A percentile compares a stretch with the other conserved stretches of the same genome.
Conservation (phyloP, 2,329 filamentous ascomycete species). For the Aspergillus sp. region DNA sequence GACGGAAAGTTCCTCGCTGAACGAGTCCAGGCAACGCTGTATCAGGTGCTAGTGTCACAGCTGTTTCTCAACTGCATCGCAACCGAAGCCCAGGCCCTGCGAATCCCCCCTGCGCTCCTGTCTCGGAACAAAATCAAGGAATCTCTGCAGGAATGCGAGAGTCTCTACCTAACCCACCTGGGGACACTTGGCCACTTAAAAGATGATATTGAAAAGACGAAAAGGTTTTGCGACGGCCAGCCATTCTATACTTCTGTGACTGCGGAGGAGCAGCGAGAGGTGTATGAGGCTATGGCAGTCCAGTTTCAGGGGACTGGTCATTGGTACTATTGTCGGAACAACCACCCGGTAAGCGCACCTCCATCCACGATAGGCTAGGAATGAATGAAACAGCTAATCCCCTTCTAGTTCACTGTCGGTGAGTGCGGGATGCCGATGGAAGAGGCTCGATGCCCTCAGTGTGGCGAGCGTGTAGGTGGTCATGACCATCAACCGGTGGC, state of each 20-base stretch:
- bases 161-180: not conserved
- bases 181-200: not conserved
- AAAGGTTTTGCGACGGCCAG: constrained; percentile 1
- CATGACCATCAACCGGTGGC: constrained; percentile 12
- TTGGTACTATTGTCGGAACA: constrained; percentile 14
- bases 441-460: constrained; percentile 27
- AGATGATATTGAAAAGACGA: constrained; percentile 5
- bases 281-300: constrained; percentile 10
- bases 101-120: too few relatives aligned
- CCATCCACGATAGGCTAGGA: not conserved
- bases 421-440: constrained; percentile 35
- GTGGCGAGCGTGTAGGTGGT: constrained; percentile 25
- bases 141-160: not conserved
- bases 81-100: too few relatives aligned
- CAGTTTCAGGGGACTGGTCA: constrained; percentile 13
- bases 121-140: not conserved
- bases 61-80: not conserved
- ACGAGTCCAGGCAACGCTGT: constrained; percentile 3
- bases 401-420: constrained; percentile 25
- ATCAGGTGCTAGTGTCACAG: constrained; percentile 6
- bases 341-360: constrained; percentile 8
- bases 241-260: constrained; percentile 10
- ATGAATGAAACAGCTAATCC: too few relatives aligned
- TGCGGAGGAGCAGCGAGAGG: constrained; percentile 3
- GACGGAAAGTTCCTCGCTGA: constrained; percentile 1